Base-by-base conservation (phyloP, 116 monocot species). In the Cymodocea nodosa region DNA sequence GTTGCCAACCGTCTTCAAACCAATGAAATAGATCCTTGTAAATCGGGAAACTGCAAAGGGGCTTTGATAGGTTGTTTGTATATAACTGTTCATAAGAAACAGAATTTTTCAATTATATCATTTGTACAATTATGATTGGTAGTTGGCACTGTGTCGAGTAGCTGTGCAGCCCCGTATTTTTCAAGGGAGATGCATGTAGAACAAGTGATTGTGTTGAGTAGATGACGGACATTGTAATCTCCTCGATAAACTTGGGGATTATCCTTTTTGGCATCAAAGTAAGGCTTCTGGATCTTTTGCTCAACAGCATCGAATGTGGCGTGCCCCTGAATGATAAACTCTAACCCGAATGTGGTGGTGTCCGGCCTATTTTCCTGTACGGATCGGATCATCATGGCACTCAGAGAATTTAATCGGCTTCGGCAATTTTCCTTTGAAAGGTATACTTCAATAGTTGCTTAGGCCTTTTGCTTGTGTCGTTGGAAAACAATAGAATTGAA, bases 21-120 rank as follows among this genome's bases (percentile, higher is more conserved):
- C 23, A 57, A 24, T 20, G 18, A 24, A 57, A 57, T 44, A 57
- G 10, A 22, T 4, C 10, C 20, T 23, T 57, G 57, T 57, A 23
- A 20, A 23, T 12, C 23, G 4, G 20, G 57, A 15, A 51, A 50
- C 37, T 16, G 15, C 17, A 18, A 19, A 17, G 23, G 19, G 51
- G 2, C 7, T 53, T 67, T 52, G 52, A 53, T 13, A 35, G 53
- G n/a, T n/a, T 48, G 53, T 67, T 17, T 48, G 34, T 60, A 24
- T 16, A 67, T 35, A 55, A 34, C 25, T 67, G 67, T 49, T 49
- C 23, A 64, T 64, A 66, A 50, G 50, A 23, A 23, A 66, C n/a
- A 13, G 50, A 34, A 2, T 48, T 49, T 49, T 50, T 11, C 10
- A 11, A 11, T 14, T 12, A 19, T 13, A 22, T 20, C 18, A 17